A percentile compares a stretch with the other conserved stretches of the same genome.
phyloP scores from a whole-genome alignment of 2,329 filamentous ascomycete species.

The Elsinoe fawcettii region DNA sequence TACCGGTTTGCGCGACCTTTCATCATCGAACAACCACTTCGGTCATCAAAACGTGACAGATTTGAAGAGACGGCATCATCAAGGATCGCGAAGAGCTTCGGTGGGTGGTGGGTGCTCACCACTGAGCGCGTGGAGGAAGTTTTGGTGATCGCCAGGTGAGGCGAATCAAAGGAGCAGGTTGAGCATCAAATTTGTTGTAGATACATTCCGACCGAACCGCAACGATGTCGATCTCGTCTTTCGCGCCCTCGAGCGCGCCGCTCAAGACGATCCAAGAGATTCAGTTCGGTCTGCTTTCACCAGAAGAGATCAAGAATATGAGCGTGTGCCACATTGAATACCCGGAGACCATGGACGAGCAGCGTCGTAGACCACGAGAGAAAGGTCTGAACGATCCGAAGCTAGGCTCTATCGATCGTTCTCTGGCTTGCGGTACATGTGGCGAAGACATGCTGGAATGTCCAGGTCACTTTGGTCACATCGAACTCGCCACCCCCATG shows the following conservation, averaged over 20 bases:
- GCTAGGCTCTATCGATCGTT: constrained; percentile 90
- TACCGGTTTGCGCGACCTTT: constrained; percentile 20
- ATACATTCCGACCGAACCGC: constrained; percentile 25
- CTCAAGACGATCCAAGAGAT: constrained; percentile 98
- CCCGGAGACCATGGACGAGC: constrained; percentile 99
- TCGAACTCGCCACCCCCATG: constrained; percentile 92
- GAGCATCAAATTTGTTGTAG: constrained; percentile 5
- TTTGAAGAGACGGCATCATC: neutral
- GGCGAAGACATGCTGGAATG: constrained; percentile 93
- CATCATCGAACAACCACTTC: constrained; percentile 19
- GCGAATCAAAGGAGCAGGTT: constrained; percentile 11
- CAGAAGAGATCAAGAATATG: constrained; percentile 98
- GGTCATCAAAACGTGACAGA: neutral
- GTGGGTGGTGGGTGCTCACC: constrained; percentile 14
- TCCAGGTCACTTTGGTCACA: constrained; percentile 96
- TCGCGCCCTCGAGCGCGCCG: constrained; percentile 86
- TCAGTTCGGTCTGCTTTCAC: constrained; percentile 94
- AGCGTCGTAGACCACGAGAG: constrained; percentile 79
- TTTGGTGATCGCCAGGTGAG: neutral
- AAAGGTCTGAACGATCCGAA: constrained; percentile 92
- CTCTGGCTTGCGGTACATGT: constrained; percentile 93
- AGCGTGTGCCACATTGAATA: constrained; percentile 94
- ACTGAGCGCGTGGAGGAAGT: constrained; percentile 14
- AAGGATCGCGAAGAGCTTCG: neutral
- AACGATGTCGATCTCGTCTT: constrained; percentile 91